Base-by-base conservation (phyloP, 2,329 filamentous ascomycete species). In the Neofusicoccum parvum region DNA sequence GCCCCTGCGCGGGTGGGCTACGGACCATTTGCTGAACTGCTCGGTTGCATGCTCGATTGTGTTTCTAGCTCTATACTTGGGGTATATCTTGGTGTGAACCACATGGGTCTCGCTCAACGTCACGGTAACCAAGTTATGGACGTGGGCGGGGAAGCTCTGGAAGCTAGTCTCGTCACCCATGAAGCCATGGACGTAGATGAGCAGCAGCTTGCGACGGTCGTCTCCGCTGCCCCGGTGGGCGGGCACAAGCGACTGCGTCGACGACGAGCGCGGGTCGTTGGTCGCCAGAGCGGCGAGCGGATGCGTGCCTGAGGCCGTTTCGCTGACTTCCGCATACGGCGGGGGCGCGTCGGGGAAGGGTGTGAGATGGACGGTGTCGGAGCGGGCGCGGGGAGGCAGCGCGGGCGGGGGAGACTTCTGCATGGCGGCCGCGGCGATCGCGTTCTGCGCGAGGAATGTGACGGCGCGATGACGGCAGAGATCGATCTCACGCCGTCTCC, bases 141-240 rank as follows among this genome's bases (percentile, higher is more conserved):
- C 86, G 79, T 97, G 92, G 7, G 91, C 91, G 0, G 94, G 94
- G 71, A 97, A 96, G 50, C 90, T 92, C 68, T 89, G 87, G 74
- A 97, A 97, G 66, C 91, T 96, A 37, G 90, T 90, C 76, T 95
- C 91, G 67, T 92, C 90, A 60, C 94, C 93, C 84, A 95, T 90
- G 79, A 96, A 97, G 67, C 94, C 93, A 80, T 97, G 94, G 65
- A 97, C 88, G 75, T 93, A 97, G 62, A 97, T 82, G 23, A 96
- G 75, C 1, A 97, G 83, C 27, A 97, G 82, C 32, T 82, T 85
- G 58, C 87, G 80, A 27, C 78, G 75, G n/a, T 76, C 74, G 34
- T 74, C 69, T 14, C 73, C 70, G 37, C 66, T 48, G 3, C 75
- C 70, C 12, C 71, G 71, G 37, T 78, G 73, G 3, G 66, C 64